Percentiles rank a stretch among this genome's conserved stretches.
phyloP scores from a whole-genome alignment of 192 early-diverging fungal species.

The Allomyces macrogynus region DNA sequence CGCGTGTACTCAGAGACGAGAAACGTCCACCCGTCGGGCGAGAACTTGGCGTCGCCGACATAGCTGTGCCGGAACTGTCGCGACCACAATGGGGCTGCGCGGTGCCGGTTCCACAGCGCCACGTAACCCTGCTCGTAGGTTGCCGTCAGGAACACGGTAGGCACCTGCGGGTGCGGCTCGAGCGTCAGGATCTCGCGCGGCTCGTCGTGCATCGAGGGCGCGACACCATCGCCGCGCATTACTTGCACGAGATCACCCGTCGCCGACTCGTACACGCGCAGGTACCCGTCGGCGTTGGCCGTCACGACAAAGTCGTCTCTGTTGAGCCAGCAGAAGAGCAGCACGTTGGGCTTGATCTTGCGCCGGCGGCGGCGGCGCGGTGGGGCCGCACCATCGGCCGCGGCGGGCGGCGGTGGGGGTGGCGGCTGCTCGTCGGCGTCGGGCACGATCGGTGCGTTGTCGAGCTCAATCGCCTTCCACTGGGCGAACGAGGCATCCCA shows the following conservation, averaged over 20 bases:
- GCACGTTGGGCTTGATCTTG: background rate
- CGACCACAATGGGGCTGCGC: background rate
- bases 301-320: background rate
- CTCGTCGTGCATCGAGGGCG: background rate
- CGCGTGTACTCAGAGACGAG: background rate
- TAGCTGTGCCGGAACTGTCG: background rate
- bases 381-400: too few species aligned
- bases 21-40: background rate
- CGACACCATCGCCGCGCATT: background rate
- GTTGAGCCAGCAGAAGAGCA: background rate
- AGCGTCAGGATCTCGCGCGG: background rate
- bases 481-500: background rate
- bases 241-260: background rate
- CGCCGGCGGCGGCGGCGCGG: background rate
- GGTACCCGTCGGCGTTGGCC: background rate
- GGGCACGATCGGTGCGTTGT: background rate
- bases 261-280: background rate
- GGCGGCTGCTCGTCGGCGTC: too few species aligned
- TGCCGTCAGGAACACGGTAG: background rate
- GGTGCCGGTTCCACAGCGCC: background rate
- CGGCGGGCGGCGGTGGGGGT: too few species aligned
- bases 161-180: background rate
- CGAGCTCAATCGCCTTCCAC: background rate
- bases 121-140: background rate
- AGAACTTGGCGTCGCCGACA: background rate